Conservation (phyloP, 352 stramenopile genomes). For the Hyaloperonospora arabidopsidis region DNA sequence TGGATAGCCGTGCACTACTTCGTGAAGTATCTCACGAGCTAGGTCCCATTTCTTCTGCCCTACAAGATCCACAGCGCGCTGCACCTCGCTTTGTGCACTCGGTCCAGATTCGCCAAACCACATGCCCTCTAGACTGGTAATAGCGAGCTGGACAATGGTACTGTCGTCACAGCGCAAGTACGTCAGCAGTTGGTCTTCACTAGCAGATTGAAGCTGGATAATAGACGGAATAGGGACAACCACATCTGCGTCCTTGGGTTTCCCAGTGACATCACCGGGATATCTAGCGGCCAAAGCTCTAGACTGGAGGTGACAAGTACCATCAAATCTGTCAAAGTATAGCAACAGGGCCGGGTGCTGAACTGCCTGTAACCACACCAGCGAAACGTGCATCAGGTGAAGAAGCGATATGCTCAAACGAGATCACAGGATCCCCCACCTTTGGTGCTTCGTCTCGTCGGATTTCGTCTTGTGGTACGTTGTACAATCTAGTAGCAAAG, state of each 20-base stretch:
- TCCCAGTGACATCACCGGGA: constrained; percentile 37
- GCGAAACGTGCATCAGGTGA: not conserved
- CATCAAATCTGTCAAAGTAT: constrained; percentile 70
- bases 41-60: constrained; percentile 27
- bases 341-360: constrained; percentile 56
- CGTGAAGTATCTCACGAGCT: constrained; percentile 39
- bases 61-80: constrained; percentile 36
- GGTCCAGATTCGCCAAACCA: constrained; percentile 58
- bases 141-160: constrained; percentile 63
- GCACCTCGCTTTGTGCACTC: constrained; percentile 33
- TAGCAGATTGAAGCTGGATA: constrained; percentile 55
- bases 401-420: not conserved
- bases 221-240: constrained; percentile 45
- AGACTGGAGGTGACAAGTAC: constrained; percentile 57
- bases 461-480: constrained; percentile 52
- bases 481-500: constrained; percentile 47
- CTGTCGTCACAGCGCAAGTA: constrained; percentile 64
- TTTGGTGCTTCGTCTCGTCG: constrained; percentile 30
- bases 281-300: constrained; percentile 47
- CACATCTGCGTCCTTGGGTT: constrained; percentile 1
- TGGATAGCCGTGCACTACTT: constrained; percentile 40
- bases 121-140: constrained; percentile 59
- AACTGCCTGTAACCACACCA: constrained; percentile 31
- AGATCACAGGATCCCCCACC: constrained; percentile 19
- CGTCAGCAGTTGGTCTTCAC: constrained; percentile 53